Evolutionary conservation across 192 early-diverging fungal species (phyloP), one percentile per base, ranked within the genome.

Genomic region (Lunasporangiospora selenospora): DNA sequence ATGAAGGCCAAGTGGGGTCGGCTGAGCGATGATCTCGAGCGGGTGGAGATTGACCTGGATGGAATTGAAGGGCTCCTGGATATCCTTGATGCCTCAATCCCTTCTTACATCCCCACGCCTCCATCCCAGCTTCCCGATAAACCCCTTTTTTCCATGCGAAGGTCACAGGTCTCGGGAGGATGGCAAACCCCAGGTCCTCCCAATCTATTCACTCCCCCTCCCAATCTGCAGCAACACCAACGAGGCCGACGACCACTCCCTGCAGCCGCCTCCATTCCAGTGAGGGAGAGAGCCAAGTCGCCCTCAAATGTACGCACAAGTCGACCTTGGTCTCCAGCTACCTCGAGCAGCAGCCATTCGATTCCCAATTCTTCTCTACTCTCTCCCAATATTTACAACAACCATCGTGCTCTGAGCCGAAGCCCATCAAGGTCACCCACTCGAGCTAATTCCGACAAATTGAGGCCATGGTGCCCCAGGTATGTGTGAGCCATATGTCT

Each of bases 1-100:
- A 82, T 84, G 75, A 58, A 81, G 32, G 39, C 58, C 9, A 60
- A 51, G 8, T 86, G 85, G 85, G 73, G 75, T 7, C 56, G 59
- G 9, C 76, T 84, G 4, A 60, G 57, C 9, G 67, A 43, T 1
- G 54, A 62, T 16, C 38, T 80, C 15, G 58, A 69, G 21, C 58
- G 60, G 16, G 73, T 80, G 6, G 62, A 80, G 26, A 53, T 57
- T 13, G 78, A 80, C 27, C 23, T 80, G 29, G 43, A 58, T 3
- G 38, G 46, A 23, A 66, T 80, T 32, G 73, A 80, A 32, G 32
- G 39, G 9, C 37, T 76, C 21, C n/a, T 73, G 36, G 54, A 73
- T 19, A 52, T 58, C 27, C 21, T 76, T 31, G 78, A 80, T 53
- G 62, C 65, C 1, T 73, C 69, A 15, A 73, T 73, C 21, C 69